Conservation (phyloP, 768 basidiomycete genomes). For the Mycena floridula region DNA sequence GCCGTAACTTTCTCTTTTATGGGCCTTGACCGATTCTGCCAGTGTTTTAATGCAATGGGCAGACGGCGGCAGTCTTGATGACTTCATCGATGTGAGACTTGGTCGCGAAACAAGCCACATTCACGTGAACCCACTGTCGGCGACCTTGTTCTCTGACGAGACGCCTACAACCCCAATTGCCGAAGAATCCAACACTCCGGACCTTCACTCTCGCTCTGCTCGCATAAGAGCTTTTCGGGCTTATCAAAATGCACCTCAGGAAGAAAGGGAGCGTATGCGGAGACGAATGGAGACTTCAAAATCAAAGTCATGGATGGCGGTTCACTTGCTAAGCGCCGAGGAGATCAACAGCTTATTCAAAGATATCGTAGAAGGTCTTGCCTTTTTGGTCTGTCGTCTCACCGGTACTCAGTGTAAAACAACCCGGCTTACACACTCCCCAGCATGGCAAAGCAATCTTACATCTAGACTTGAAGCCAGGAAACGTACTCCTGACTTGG, state of each 20-base stretch:
- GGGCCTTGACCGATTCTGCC: background rate
- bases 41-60: constrained; percentile 94
- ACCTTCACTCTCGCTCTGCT: constrained; percentile 54
- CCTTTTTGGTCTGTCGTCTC: constrained; percentile 60
- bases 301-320: constrained; percentile 51
- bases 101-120: constrained; percentile 53
- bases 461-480: constrained; percentile 91
- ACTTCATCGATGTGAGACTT: constrained; percentile 76
- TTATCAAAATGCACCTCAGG: constrained; percentile 57
- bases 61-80: constrained; percentile 82
- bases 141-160: constrained; percentile 17
- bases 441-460: constrained; percentile 82
- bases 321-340: constrained; percentile 80
- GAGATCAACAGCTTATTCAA: constrained; percentile 78
- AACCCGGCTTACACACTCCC: constrained; percentile 6
- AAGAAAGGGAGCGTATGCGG: constrained; percentile 57
- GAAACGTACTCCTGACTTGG: constrained; percentile 89
- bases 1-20: constrained; percentile 16
- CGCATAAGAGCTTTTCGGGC: constrained; percentile 74
- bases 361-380: constrained; percentile 83
- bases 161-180: constrained; percentile 5
- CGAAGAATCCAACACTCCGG: constrained; percentile 7
- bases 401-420: too few relatives aligned
- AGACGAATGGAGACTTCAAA: constrained; percentile 36
- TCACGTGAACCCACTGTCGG: constrained; percentile 30